Conservation (phyloP, 2,329 filamentous ascomycete genomes). For the Xylaria sp. region DNA sequence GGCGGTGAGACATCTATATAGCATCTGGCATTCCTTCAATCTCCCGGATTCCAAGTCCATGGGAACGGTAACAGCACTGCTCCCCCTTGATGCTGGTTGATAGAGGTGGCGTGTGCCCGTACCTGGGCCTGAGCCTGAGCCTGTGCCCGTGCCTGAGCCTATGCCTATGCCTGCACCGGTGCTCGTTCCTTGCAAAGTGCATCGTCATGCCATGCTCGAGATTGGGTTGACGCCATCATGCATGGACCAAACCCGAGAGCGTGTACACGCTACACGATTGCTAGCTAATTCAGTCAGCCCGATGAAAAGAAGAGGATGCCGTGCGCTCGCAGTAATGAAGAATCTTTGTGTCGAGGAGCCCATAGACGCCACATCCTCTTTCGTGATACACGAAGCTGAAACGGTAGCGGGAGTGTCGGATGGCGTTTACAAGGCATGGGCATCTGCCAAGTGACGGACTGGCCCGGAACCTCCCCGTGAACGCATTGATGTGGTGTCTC, state of each 20-base stretch:
- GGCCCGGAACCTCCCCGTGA: slow-evolving; percentile 5
- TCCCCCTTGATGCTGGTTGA: background rate
- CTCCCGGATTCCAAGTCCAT: slow-evolving; percentile 18
- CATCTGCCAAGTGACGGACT: slow-evolving; percentile 15
- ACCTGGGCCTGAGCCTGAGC: background rate
- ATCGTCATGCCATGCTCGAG: background rate
- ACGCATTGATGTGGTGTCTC: slow-evolving; percentile 16
- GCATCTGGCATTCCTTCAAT: slow-evolving; percentile 6
- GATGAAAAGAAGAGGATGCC: background rate
- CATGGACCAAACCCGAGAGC: background rate
- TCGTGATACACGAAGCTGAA: slow-evolving; percentile 21
- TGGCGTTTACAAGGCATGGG: background rate
- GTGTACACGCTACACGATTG: background rate
- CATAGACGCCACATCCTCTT: background rate
- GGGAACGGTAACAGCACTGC: slow-evolving; percentile 15
- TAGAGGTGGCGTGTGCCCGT: slow-evolving; percentile 2
- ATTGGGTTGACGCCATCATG: background rate
- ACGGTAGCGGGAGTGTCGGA: background rate
- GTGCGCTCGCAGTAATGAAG: background rate
- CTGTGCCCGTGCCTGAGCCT: background rate
- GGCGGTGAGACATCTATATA: background rate
- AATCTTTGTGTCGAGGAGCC: background rate
- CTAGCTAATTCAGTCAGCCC: too few species aligned
- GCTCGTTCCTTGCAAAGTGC: background rate
- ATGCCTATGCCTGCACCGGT: background rate